These are phyloP conservation scores for Cytospora paraplurivora DNA, from an alignment of 2,329 filamentous ascomycete species.

Conservation along the genomic window DNA sequence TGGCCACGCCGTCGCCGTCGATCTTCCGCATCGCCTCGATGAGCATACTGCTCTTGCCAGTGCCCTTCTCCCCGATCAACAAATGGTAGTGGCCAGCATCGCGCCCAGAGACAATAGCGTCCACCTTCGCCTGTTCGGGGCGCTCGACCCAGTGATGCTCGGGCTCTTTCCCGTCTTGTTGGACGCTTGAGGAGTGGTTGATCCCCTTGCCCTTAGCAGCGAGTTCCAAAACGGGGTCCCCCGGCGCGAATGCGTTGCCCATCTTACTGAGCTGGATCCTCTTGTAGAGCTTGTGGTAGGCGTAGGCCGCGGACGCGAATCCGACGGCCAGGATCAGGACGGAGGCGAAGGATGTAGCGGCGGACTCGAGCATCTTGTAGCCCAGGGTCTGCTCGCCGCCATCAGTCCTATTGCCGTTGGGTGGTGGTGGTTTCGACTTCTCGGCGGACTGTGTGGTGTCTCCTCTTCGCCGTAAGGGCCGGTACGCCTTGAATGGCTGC, in stretches of 20 bases:
- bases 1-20: constrained; percentile 83
- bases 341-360: constrained; percentile 74
- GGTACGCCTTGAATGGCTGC: constrained; percentile 2
- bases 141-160: constrained; percentile 78
- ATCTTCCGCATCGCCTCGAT: constrained; percentile 93
- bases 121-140: constrained; percentile 78
- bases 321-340: constrained; percentile 70
- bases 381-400: constrained; percentile 43
- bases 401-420: not conserved
- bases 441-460: constrained; percentile 12
- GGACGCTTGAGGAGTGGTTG: constrained; percentile 5
- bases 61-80: constrained; percentile 92
- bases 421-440: not conserved
- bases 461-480: not conserved
- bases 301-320: constrained; percentile 69
- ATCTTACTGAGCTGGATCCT: constrained; percentile 89
- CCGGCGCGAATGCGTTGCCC: constrained; percentile 85
- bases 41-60: constrained; percentile 95
- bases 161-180: constrained; percentile 29
- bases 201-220: constrained; percentile 66
- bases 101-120: constrained; percentile 77
- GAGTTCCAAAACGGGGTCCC: constrained; percentile 84
- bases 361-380: constrained; percentile 71
- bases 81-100: constrained; percentile 84
- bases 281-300: constrained; percentile 86